These are phyloP conservation scores for Rhinocladiella similis DNA, from an alignment of 2,329 filamentous ascomycete genomes.

Conservation along the genomic window DNA sequence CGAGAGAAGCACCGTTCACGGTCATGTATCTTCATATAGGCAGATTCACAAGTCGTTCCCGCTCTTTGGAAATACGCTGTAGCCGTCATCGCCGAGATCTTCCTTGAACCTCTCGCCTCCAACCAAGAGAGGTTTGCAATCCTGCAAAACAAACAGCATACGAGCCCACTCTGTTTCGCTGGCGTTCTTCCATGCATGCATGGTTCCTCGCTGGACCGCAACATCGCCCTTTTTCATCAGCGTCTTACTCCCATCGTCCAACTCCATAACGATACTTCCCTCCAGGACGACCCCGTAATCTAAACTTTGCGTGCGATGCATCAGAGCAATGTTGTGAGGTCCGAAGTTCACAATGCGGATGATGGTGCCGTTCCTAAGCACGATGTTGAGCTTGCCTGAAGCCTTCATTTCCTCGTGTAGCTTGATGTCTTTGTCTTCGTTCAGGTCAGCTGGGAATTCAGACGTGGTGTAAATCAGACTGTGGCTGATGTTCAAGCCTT, in stretches of 20 bases:
- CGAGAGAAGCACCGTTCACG: too few relatives aligned
- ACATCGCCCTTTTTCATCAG: slow-evolving; percentile 54
- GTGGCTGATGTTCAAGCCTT: too few relatives aligned
- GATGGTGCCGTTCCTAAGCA: slow-evolving; percentile 32
- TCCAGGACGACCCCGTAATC: slow-evolving; percentile 59
- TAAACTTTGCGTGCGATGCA: slow-evolving; percentile 56
- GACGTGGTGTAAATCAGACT: slow-evolving; percentile 44
- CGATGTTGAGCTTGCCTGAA: slow-evolving; percentile 36
- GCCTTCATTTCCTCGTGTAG: slow-evolving; percentile 34
- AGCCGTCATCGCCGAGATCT: slow-evolving; percentile 21
- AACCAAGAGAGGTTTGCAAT: slow-evolving; percentile 25
- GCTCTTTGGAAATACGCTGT: slow-evolving; percentile 24
- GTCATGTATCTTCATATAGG: too few relatives aligned
- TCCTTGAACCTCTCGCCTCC: slow-evolving; percentile 27
- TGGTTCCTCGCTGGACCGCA: slow-evolving; percentile 53
- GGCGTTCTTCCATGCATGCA: slow-evolving; percentile 42
- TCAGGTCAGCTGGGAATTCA: slow-evolving; percentile 38
- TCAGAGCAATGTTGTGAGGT: slow-evolving; percentile 43
- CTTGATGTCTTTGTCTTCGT: slow-evolving; percentile 37
- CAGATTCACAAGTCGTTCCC: too few relatives aligned
- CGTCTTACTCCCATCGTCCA: slow-evolving; percentile 52
- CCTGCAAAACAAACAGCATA: slow-evolving; percentile 31
- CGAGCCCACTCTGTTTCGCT: too few relatives aligned
- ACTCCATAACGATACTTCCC: slow-evolving; percentile 52
- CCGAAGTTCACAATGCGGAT: slow-evolving; percentile 42